Conservation (phyloP, 495 filamentous ascomycete species). For the Halenospora varia region DNA sequence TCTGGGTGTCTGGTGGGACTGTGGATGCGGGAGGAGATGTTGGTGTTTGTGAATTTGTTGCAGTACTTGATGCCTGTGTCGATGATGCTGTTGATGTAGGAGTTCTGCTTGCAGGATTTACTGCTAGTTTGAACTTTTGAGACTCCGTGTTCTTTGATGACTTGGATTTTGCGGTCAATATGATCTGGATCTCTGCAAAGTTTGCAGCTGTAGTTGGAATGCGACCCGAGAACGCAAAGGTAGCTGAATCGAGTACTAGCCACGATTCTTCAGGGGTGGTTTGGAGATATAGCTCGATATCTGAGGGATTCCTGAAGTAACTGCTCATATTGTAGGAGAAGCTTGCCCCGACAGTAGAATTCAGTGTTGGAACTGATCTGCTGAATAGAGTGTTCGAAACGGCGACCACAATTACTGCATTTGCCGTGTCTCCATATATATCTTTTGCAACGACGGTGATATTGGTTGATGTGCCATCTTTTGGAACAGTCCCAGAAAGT, state of each 20-base stretch:
- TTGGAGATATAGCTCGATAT: slow-evolving; percentile 51
- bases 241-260: slow-evolving; percentile 59
- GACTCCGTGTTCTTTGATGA: slow-evolving; percentile 36
- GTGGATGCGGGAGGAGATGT: not conserved
- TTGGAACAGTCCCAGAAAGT: slow-evolving; percentile 61
- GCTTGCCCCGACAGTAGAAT: slow-evolving; percentile 56
- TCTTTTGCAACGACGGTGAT: slow-evolving; percentile 65
- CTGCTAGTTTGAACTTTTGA: slow-evolving; percentile 45
- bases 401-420: slow-evolving; percentile 57
- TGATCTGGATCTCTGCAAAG: slow-evolving; percentile 40
- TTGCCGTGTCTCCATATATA: slow-evolving; percentile 58
- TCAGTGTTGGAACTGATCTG: slow-evolving; percentile 36
- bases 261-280: slow-evolving; percentile 53
- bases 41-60: slow-evolving; percentile 5
- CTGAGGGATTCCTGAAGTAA: slow-evolving; percentile 45
- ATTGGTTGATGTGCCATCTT: slow-evolving; percentile 50
- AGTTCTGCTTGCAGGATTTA: slow-evolving; percentile 28
- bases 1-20: not conserved
- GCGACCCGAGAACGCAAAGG: slow-evolving; percentile 55
- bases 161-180: slow-evolving; percentile 46
- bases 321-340: slow-evolving; percentile 62
- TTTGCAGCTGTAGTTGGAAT: slow-evolving; percentile 50
- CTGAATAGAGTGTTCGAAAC: slow-evolving; percentile 39
- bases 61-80: slow-evolving; percentile 10
- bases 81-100: slow-evolving; percentile 1